Conservation (phyloP, 2,329 filamentous ascomycete genomes). For the Aspergillus melleus region DNA sequence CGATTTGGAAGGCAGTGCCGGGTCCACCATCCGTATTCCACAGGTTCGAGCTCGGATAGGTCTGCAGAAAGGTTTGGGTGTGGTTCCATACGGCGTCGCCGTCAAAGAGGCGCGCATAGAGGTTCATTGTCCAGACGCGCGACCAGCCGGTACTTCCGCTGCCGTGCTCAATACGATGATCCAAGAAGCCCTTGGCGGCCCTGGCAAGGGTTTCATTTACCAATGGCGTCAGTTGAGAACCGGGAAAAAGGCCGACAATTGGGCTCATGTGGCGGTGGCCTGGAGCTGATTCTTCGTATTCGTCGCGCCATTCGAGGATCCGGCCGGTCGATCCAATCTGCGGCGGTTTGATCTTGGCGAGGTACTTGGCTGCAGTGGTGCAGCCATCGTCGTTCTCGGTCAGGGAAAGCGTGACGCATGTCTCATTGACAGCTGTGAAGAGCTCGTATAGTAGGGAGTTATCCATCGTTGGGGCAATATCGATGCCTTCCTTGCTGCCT, state of each 20-base stretch:
- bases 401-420: background rate
- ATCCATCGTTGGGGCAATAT: constrained; percentile 45
- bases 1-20: constrained; percentile 46
- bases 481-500: constrained; percentile 4
- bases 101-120: constrained; percentile 47
- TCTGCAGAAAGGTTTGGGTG: constrained; percentile 31
- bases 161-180: constrained; percentile 8
- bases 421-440: constrained; percentile 16
- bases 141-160: constrained; percentile 52
- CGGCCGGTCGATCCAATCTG: constrained; percentile 25
- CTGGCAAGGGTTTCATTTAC: constrained; percentile 29
- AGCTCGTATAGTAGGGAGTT: constrained; percentile 44
- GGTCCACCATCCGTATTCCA: constrained; percentile 14
- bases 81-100: constrained; percentile 34
- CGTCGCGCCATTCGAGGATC: constrained; percentile 34
- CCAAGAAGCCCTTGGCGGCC: constrained; percentile 18
- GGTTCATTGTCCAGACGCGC: constrained; percentile 48
- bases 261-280: constrained; percentile 55
- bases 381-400: constrained; percentile 10
- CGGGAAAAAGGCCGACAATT: constrained; percentile 51
- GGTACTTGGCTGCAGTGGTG: constrained; percentile 1
- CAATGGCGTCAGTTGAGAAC: constrained; percentile 35
- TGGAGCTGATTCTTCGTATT: constrained; percentile 44
- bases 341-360: constrained; percentile 10
- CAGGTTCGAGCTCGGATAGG: constrained; percentile 9